Evolutionary conservation across 2,329 filamentous ascomycete genomes (phyloP), one percentile per base, ranked within the genome.

Genomic region (Trichoderma guizhouense): DNA sequence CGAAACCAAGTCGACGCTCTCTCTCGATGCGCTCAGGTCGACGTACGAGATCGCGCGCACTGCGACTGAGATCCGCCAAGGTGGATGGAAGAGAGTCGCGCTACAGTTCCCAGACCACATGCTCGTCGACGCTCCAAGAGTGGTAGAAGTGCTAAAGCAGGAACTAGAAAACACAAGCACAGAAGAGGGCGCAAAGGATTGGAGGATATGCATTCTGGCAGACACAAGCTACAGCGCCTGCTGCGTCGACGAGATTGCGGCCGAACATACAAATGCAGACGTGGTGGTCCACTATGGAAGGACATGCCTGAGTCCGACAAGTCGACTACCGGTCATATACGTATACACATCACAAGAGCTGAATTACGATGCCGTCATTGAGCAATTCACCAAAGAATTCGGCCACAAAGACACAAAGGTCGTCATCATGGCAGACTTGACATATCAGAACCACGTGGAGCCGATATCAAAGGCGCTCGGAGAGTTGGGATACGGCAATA

Each of bases 151-250:
- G 0, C 82, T 84, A 2, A 71, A 73, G 0, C 73, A 73, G 8
- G 79, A 81, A 65, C 74, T 83, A 6, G 66, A 61, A 39, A 36
- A 5, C 3, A 68, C 69, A 36, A 21, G 57, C 3, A 66, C 69
- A 0, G 74, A 76, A 39, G 73, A 70, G 1, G 72, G 24, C 30
- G 15, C 67, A n/a, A 73, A 76, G 32, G 55, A 43, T 55, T 75
- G 70, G 70, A 79, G 86, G 73, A 85, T 98, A 67, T 97, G 93
- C 76, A 95, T 99, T 73, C 85, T 99, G 21, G 96, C 92, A 36
- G 96, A 99, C 81, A 98, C 96, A 3, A 98, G 95, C 2, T 99
- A 98, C 82, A 97, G 96, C 72, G 92, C 95, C 0, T 99, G 96
- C 83, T 99, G 96, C 78, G 95, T 98, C 21, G 96, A 99, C 78